Base-by-base conservation (phyloP, 768 basidiomycete genomes). In the Lyophyllum shimeji region DNA sequence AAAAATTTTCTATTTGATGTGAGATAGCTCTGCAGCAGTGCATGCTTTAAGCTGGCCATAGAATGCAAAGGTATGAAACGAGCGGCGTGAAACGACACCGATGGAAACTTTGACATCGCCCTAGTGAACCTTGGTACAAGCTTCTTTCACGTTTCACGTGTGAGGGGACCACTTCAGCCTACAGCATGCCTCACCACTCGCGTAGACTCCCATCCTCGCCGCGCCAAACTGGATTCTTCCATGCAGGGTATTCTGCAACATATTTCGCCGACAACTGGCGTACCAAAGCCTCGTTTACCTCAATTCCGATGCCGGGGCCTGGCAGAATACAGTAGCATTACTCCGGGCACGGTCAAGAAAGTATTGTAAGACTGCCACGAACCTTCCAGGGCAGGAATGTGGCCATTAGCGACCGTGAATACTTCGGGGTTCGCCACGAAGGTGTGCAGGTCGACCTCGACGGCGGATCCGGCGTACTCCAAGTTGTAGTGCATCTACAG, bases 401-500 rank as follows among this genome's bases (percentile, higher is more conserved):
- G 73, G 3, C 86, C 82, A 31, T 82, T 74, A 39, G 73, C 70
- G 12, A 87, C 77, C 4, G 73, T 66, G 60, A 87, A 86, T 1
- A 86, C 77, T 2, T 70, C 66, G 4, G 82, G 73, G 57, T 83
- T 75, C 23, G 63, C 63, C 42, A 89, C 66, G 68, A 85, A 87
- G 1, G 85, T 86, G 60, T 81, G 75, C 12, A 87, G 74, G 65
- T 89, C 87, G 40, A 81, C 81, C 9, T 64, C 64, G 12, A 53
- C 34, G 11, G 66, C 61, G 37, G 34, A 17, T 3, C 15, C 34
- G 11, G n/a, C 17, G 39, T 9, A n/a, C n/a, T 76, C 77, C 37
- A 74, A 67, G 67, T 88, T 87, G 69, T 85, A 87, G 65, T 87
- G 83, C 46, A 87, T 85, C 82, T 85, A 49, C 34, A 37, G 6